phyloP scores from a whole-genome alignment of 2,329 filamentous ascomycete genomes.

The Pleoardoris graminearum region DNA sequence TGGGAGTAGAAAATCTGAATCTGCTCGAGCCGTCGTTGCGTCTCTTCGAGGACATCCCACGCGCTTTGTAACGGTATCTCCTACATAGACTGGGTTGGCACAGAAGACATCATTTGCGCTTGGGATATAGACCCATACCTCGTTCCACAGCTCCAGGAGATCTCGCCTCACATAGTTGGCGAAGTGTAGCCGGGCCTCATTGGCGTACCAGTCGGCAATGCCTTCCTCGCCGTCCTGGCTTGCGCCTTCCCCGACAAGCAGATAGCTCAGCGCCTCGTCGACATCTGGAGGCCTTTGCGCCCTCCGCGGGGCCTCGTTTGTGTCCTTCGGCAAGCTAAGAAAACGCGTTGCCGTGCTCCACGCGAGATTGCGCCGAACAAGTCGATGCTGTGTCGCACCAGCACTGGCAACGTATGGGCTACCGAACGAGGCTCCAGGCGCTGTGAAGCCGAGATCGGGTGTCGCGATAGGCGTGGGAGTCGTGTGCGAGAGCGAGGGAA shows the following conservation, averaged over 20 bases:
- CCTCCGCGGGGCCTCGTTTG: conserved; percentile 22
- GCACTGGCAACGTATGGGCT: conserved; percentile 34
- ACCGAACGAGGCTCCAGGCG: conserved; percentile 47
- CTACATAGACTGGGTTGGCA: conserved; percentile 13
- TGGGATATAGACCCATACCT: conserved; percentile 31
- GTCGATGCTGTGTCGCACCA: conserved; percentile 41
- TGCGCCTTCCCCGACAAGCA: conserved; percentile 41
- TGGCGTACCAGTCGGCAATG: conserved; percentile 51
- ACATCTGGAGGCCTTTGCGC: conserved; percentile 33
- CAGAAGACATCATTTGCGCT: background rate
- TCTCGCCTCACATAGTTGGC: conserved; percentile 36
- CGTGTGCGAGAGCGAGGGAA: conserved; percentile 46
- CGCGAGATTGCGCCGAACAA: conserved; percentile 44
- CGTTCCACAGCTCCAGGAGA: conserved; percentile 36
- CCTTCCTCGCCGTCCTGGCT: conserved; percentile 35
- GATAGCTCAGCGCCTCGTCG: conserved; percentile 41
- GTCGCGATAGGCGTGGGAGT: conserved; percentile 51
- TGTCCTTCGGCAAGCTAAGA: conserved; percentile 40
- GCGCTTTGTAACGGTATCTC: conserved; percentile 31
- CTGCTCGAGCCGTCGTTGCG: conserved; percentile 40
- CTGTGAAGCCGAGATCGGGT: conserved; percentile 48
- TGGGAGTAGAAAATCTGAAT: conserved; percentile 45
- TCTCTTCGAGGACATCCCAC: conserved; percentile 41
- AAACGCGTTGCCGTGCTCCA: conserved; percentile 54
- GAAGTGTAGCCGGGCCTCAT: conserved; percentile 50